These are phyloP conservation scores for Plenodomus lindquistii DNA, from an alignment of 2,329 filamentous ascomycete genomes.

Conservation along the genomic window DNA sequence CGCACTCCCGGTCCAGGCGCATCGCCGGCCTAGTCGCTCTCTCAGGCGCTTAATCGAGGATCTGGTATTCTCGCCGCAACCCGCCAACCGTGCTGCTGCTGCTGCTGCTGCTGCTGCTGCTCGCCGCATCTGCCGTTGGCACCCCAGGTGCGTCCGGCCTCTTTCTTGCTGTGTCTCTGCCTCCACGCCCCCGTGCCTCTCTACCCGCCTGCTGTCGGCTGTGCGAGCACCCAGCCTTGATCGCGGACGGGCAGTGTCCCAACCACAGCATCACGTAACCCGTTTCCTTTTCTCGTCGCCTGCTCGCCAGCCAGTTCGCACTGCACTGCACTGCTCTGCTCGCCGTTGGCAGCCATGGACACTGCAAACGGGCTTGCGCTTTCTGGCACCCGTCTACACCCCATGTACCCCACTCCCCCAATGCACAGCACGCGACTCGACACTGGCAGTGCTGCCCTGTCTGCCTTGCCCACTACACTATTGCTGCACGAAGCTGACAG, in stretches of 20 bases:
- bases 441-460: conserved; percentile 23
- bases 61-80: conserved; percentile 48
- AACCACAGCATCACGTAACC: not conserved
- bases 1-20: conserved; percentile 33
- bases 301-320: not conserved
- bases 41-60: conserved; percentile 48
- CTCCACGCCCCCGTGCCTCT: conserved; percentile 7
- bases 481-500: conserved; percentile 40
- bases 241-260: not conserved
- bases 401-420: conserved; percentile 6
- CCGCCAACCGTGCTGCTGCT: conserved; percentile 27
- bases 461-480: conserved; percentile 21
- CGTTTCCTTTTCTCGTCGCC: not conserved
- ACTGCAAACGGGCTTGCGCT: conserved; percentile 9
- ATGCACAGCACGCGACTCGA: conserved; percentile 9
- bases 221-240: not conserved
- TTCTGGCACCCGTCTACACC: conserved; percentile 6
- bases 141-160: conserved; percentile 37
- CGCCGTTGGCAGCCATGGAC: not conserved
- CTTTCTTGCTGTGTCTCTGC: conserved; percentile 20
- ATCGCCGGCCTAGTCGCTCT: conserved; percentile 44
- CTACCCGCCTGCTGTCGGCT: conserved; percentile 5
- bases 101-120: conserved; percentile 16
- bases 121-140: conserved; percentile 21
- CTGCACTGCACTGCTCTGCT: not conserved